Evolutionary conservation across 139 green algal species (phyloP).

Genomic region (Micractinium sp.): DNA sequence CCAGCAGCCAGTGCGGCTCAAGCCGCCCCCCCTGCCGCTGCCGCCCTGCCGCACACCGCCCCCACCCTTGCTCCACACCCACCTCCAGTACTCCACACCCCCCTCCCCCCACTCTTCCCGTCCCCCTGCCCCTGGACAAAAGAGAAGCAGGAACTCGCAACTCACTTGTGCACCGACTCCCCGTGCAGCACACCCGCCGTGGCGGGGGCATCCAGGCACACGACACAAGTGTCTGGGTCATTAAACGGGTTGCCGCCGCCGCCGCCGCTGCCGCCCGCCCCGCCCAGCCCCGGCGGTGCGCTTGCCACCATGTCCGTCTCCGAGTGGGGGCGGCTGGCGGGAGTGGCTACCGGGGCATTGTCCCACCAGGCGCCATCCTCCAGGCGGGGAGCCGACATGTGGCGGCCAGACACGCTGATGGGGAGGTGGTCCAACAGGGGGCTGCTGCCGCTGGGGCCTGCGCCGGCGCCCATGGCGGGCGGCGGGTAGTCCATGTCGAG

Average conservation of each 20-base stretch:
- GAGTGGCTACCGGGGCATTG: not conserved
- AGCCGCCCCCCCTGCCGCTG: not conserved
- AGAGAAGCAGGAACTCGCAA: not conserved
- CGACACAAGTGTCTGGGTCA: slow-evolving; percentile 22
- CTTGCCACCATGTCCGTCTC: not conserved
- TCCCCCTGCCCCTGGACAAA: too few species aligned
- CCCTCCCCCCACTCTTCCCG: too few species aligned
- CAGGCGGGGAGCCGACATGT: slow-evolving; percentile 7
- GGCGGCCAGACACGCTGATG: slow-evolving; percentile 5
- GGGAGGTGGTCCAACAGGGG: not conserved
- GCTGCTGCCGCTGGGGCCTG: not conserved
- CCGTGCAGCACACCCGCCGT: slow-evolving; percentile 44
- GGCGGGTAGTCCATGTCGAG: slow-evolving; percentile 13
- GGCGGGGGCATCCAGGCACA: slow-evolving; percentile 42
- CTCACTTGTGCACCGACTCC: slow-evolving; percentile 39
- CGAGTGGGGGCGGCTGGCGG: not conserved
- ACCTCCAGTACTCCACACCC: not conserved
- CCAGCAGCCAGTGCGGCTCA: too few species aligned
- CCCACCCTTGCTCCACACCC: not conserved
- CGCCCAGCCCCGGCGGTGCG: not conserved
- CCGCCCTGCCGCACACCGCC: not conserved
- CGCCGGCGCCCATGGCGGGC: not conserved
- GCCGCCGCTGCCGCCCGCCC: not conserved
- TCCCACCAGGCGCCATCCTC: not conserved
- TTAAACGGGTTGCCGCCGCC: not conserved